phyloP scores from a whole-genome alignment of 2,329 filamentous ascomycete species.

The Colletotrichum sp. region DNA sequence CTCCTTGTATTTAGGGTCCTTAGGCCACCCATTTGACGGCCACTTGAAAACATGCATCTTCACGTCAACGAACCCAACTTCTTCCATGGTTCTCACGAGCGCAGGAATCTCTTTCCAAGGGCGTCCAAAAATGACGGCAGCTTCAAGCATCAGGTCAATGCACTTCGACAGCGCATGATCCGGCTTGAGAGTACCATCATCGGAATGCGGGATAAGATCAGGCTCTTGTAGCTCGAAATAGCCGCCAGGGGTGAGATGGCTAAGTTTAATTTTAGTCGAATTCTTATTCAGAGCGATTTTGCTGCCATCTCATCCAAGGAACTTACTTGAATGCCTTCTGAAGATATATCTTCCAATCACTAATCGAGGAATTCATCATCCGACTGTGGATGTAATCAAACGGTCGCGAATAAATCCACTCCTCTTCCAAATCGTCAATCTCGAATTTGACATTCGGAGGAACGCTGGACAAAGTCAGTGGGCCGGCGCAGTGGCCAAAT shows the following conservation, averaged over 20 bases:
- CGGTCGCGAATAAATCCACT: constrained; percentile 35
- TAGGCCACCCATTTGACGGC: constrained; percentile 33
- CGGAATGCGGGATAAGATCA: constrained; percentile 38
- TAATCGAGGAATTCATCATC: constrained; percentile 56
- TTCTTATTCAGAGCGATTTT: not conserved
- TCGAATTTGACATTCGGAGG: constrained; percentile 41
- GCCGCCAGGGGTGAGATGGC: constrained; percentile 54
- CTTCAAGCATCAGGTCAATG: constrained; percentile 15
- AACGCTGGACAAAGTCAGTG: constrained; percentile 29
- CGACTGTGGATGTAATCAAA: constrained; percentile 66
- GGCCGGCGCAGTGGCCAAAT: constrained; percentile 26
- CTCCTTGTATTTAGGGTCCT: constrained; percentile 29
- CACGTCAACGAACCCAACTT: constrained; percentile 34
- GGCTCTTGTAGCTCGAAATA: constrained; percentile 47
- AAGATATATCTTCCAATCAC: constrained; percentile 54
- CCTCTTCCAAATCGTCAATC: constrained; percentile 37
- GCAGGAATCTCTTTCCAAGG: constrained; percentile 22
- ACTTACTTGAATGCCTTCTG: constrained; percentile 42
- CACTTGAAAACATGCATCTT: constrained; percentile 30
- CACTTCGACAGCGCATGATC: constrained; percentile 23
- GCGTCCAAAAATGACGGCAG: constrained; percentile 25
- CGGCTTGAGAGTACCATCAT: constrained; percentile 40
- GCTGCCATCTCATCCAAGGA: not conserved
- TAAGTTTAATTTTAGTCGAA: constrained; percentile 26
- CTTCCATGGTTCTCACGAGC: constrained; percentile 25